Base-by-base conservation (phyloP, 2,329 filamentous ascomycete species). In the Helminthosporium solani region DNA sequence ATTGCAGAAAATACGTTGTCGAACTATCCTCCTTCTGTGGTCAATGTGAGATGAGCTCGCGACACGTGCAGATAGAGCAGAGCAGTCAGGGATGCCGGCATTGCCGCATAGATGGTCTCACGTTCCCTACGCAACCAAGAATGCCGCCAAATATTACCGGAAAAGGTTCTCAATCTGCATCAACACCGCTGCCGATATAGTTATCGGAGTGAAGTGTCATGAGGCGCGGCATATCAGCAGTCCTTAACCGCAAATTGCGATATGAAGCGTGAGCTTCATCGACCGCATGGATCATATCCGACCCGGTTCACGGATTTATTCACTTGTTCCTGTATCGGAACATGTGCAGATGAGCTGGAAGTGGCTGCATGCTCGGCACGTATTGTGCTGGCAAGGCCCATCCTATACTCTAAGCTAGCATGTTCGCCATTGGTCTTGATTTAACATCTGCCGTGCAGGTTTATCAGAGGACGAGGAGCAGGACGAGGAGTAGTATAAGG, bases 401-500 rank as follows among this genome's bases (percentile, higher is more conserved):
- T n/a, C n/a, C n/a, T n/a, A n/a, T n/a, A n/a, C n/a, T n/a, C n/a
- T n/a, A n/a, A n/a, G n/a, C n/a, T n/a, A n/a, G n/a, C n/a, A n/a
- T n/a, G n/a, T n/a, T n/a, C n/a, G n/a, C n/a, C n/a, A n/a, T n/a
- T n/a, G n/a, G n/a, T n/a, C n/a, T n/a, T n/a, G n/a, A n/a, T n/a
- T n/a, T n/a, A n/a, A n/a, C n/a, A n/a, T n/a, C n/a, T n/a, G n/a
- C n/a, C n/a, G n/a, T n/a, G n/a, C n/a, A n/a, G n/a, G n/a, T n/a
- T n/a, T n/a, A n/a, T 83, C 75, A 84, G 54, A 85, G 71, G n/a
- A 80, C 73, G 53, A 85, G 74, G 20, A 97, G 75, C 58, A 99
- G 74, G 52, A 97, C 81, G 62, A 99, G 77, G 60, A 99, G 73
- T 21, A 99, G 73, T 47, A 97, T 89, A 56, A 97, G 77, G 30